These are phyloP conservation scores for Phytophthora uliginosa DNA, from an alignment of 352 stramenopile species.

Conservation along the genomic window DNA sequence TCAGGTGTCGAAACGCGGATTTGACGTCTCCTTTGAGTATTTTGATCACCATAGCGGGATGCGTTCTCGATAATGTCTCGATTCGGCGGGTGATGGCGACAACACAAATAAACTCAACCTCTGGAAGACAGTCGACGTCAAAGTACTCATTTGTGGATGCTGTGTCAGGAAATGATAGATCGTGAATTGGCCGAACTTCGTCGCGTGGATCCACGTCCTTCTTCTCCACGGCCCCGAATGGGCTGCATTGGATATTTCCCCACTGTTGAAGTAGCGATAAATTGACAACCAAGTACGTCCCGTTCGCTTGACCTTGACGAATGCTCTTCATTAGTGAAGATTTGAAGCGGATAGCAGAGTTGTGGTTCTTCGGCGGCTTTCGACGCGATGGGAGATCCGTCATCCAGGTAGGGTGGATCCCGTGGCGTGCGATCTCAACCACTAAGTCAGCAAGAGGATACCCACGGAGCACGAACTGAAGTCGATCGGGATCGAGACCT, in stretches of 20 bases:
- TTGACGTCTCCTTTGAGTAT: conserved; percentile 35
- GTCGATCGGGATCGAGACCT: conserved; percentile 2
- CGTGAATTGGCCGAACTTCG: conserved; percentile 25
- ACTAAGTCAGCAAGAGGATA: conserved; percentile 1
- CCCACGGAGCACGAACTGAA: neutral
- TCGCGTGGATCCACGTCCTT: conserved; percentile 6
- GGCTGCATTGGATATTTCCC: conserved; percentile 18
- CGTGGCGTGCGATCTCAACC: conserved; percentile 1
- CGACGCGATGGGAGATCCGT: neutral
- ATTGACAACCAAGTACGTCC: conserved; percentile 19
- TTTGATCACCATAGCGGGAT: neutral
- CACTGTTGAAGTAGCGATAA: conserved; percentile 2
- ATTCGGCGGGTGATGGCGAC: conserved; percentile 16
- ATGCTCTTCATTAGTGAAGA: conserved; percentile 12
- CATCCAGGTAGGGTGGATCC: conserved; percentile 10
- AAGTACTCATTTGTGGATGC: conserved; percentile 19
- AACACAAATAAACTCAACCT: conserved; percentile 15
- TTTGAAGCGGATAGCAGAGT: neutral
- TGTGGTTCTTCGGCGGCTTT: conserved; percentile 11
- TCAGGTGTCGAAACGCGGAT: conserved; percentile 13
- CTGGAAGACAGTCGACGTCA: neutral
- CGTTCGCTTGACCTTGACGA: conserved; percentile 19
- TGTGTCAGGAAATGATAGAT: conserved; percentile 15
- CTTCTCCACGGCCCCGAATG: conserved; percentile 29
- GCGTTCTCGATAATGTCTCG: neutral